A percentile compares a stretch with the other conserved stretches of the same genome.
These are phyloP conservation scores for Craterostigma plantagineum DNA, from an alignment of 257 asterid species.

Conservation along the genomic window DNA sequence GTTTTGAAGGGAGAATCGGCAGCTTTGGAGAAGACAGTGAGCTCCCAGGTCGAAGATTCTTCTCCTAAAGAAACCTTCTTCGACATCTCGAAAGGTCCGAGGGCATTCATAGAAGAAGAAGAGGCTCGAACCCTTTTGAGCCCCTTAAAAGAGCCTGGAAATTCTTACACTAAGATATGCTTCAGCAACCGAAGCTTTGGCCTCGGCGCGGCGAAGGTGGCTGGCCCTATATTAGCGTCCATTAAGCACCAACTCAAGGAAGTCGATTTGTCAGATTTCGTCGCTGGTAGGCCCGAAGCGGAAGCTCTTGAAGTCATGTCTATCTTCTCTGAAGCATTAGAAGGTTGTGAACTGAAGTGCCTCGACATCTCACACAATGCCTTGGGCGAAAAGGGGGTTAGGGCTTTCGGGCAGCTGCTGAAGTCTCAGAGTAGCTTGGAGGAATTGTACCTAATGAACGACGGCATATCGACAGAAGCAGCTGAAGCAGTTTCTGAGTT, in stretches of 20 bases:
- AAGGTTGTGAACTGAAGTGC: conserved; percentile 50
- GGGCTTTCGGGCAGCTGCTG: conserved; percentile 72
- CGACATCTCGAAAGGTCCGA: conserved; percentile 69
- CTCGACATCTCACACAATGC: conserved; percentile 86
- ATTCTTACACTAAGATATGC: conserved; percentile 54
- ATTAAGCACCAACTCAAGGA: conserved; percentile 65
- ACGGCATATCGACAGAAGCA: conserved; percentile 90
- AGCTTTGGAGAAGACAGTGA: too few relatives aligned
- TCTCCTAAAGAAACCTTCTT: conserved; percentile 23
- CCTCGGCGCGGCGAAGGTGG: conserved; percentile 55
- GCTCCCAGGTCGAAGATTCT: too few relatives aligned
- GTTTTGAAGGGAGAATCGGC: conserved; percentile 64
- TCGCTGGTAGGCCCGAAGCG: conserved; percentile 83
- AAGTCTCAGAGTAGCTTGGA: conserved; percentile 58
- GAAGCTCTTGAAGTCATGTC: conserved; percentile 93
- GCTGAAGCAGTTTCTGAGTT: conserved; percentile 75
- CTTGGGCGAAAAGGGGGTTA: conserved; percentile 81
- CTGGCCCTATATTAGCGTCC: conserved; percentile 61
- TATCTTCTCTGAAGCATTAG: conserved; percentile 69
- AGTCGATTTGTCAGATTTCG: conserved; percentile 82
- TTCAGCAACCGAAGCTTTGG: conserved; percentile 93
- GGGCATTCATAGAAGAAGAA: conserved; percentile 65
- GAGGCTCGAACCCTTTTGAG: conserved; percentile 56
- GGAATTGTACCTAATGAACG: too few relatives aligned
- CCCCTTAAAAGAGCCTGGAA: conserved; percentile 58